Percentiles rank a stretch among this genome's conserved stretches.
These are phyloP conservation scores for Phytophthora crassamura DNA, from an alignment of 352 stramenopile genomes.

Conservation along the genomic window DNA sequence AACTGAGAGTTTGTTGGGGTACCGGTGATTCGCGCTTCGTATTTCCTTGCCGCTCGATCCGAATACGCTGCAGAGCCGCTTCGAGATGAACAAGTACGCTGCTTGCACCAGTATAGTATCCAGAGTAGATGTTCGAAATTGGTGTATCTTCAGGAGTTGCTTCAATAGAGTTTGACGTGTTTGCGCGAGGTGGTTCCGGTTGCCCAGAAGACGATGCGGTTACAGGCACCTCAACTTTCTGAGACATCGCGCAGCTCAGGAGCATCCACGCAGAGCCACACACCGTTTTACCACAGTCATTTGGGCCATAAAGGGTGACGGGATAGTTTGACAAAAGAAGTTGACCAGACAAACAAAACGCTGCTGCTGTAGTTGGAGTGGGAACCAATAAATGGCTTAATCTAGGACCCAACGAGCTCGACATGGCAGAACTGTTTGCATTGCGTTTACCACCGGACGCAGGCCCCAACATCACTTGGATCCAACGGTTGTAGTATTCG, in stretches of 20 bases:
- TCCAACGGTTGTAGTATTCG: conserved; percentile 68
- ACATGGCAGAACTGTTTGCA: background rate
- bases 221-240: background rate
- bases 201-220: background rate
- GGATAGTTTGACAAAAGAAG: conserved; percentile 51
- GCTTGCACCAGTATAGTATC: conserved; percentile 30
- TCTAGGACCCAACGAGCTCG: background rate
- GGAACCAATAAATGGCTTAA: conserved; percentile 34
- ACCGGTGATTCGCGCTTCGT: background rate
- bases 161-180: background rate
- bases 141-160: background rate
- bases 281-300: conserved; percentile 61
- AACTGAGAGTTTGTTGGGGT: background rate
- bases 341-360: conserved; percentile 55
- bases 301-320: conserved; percentile 44
- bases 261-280: conserved; percentile 39
- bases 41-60: conserved; percentile 9
- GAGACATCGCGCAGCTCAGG: conserved; percentile 29
- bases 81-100: conserved; percentile 27
- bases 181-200: background rate
- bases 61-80: conserved; percentile 25
- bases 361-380: conserved; percentile 41
- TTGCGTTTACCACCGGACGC: background rate
- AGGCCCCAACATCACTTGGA: conserved; percentile 34
- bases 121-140: conserved; percentile 14